Evolutionary conservation across 1,139 yeast genomes (phyloP).

Genomic region (Arxiozyma bovina): DNA sequence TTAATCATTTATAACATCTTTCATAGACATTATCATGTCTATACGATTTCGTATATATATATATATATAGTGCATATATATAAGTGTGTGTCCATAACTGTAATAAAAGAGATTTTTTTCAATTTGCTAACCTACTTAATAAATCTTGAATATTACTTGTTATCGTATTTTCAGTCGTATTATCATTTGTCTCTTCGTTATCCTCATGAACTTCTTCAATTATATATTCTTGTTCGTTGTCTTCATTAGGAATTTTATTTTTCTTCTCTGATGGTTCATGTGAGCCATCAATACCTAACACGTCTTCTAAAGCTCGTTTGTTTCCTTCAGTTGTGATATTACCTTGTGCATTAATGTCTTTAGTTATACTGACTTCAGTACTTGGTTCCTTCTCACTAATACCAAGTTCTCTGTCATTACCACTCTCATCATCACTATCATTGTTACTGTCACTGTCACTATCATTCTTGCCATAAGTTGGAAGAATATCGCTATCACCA

Average conservation of each 20-base stretch:
- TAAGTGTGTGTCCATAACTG: not conserved
- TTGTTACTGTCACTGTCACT: slow-evolving; percentile 9
- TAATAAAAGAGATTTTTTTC: slow-evolving; percentile 3
- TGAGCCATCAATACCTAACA: not conserved
- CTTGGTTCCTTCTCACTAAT: not conserved
- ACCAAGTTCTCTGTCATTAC: slow-evolving; percentile 3
- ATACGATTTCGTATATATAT: not conserved
- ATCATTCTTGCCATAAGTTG: slow-evolving; percentile 12
- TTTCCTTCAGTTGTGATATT: slow-evolving; percentile 1
- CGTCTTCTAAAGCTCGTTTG: not conserved
- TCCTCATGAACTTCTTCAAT: not conserved
- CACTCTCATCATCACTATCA: slow-evolving; percentile 8
- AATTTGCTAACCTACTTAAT: slow-evolving; percentile 29
- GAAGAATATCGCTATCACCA: slow-evolving; percentile 18
- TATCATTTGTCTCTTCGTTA: slow-evolving; percentile 4
- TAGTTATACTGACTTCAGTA: not conserved
- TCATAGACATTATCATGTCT: not conserved
- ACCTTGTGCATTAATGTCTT: not conserved
- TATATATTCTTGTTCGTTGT: slow-evolving; percentile 1
- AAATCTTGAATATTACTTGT: slow-evolving; percentile 30
- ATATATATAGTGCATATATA: no score
- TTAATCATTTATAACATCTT: not conserved
- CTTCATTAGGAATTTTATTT: not conserved
- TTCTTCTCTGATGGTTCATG: slow-evolving; percentile 1
- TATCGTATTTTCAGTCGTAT: slow-evolving; percentile 9